These are phyloP conservation scores for Phialemoniopsis sp. DNA, from an alignment of 2,329 filamentous ascomycete genomes.

Conservation along the genomic window DNA sequence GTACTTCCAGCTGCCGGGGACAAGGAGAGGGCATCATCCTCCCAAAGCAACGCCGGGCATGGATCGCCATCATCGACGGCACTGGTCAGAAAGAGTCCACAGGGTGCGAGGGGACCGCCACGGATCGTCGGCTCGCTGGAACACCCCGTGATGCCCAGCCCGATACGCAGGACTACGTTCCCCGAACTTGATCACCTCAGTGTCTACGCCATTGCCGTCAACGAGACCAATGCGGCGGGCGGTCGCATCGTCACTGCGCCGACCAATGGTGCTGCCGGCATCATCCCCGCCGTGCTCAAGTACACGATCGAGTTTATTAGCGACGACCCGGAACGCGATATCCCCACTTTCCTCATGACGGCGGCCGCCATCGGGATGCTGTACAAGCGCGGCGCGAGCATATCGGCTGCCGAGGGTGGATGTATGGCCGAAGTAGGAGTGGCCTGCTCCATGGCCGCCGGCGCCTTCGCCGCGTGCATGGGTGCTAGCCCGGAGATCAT, in stretches of 20 bases:
- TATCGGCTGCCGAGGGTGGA: constrained; percentile 45
- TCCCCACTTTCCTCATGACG: constrained; percentile 43
- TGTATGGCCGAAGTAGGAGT: constrained; percentile 52
- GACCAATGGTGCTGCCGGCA: constrained; percentile 46
- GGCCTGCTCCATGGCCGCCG: constrained; percentile 47
- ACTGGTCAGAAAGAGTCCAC: constrained; percentile 9
- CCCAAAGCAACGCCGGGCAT: constrained; percentile 1
- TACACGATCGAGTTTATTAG: constrained; percentile 46
- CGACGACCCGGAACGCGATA: constrained; percentile 43
- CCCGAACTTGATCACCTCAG: constrained; percentile 46
- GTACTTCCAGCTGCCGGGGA: constrained; percentile 9
- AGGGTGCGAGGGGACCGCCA: constrained; percentile 17
- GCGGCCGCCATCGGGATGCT: constrained; percentile 47
- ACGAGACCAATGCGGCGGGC: constrained; percentile 47
- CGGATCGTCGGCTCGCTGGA: constrained; percentile 39
- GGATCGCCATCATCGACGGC: constrained; percentile 7
- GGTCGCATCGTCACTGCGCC: constrained; percentile 47
- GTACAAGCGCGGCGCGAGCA: constrained; percentile 48
- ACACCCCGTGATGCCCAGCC: constrained; percentile 41
- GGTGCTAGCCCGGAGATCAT: constrained; percentile 45
- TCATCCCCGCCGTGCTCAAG: constrained; percentile 46
- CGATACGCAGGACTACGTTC: constrained; percentile 39
- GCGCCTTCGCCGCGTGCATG: constrained; percentile 46
- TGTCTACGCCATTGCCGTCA: constrained; percentile 47
- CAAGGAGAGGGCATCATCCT: constrained; percentile 1